phyloP scores from a whole-genome alignment of 139 green algal genomes.

The Bryopsis sp. region DNA sequence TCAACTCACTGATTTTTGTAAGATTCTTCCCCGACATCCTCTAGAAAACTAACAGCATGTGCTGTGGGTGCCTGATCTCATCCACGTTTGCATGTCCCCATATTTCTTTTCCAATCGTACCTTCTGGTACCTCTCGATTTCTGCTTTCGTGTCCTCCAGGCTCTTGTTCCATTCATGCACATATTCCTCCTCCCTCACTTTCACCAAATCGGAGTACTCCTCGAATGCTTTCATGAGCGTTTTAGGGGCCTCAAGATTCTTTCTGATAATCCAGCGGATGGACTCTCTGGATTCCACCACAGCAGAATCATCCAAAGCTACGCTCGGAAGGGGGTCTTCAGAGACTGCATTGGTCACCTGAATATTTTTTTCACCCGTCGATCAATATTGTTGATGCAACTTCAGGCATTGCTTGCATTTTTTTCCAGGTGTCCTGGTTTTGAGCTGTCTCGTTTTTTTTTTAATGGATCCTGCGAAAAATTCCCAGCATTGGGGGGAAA shows the following conservation, averaged over 20 bases:
- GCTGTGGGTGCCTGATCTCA: too few species aligned
- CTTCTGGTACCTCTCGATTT: conserved; percentile 37
- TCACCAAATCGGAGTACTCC: conserved; percentile 22
- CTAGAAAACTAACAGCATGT: too few species aligned
- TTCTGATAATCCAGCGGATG: conserved; percentile 26
- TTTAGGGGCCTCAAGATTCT: conserved; percentile 39
- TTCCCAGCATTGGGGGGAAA: too few species aligned
- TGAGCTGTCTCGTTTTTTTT: too few species aligned
- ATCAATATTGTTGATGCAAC: too few species aligned
- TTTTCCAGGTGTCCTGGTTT: too few species aligned
- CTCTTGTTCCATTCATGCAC: conserved; percentile 43
- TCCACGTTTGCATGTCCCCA: too few species aligned
- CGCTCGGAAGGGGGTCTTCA: conserved; percentile 30
- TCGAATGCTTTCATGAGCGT: conserved; percentile 33
- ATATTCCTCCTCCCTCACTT: conserved; percentile 19
- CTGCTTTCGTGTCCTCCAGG: conserved; percentile 44
- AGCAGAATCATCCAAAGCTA: conserved; percentile 33
- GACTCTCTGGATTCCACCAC: conserved; percentile 23
- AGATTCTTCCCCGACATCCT: too few species aligned
- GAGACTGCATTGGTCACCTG: conserved; percentile 34
- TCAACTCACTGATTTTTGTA: too few species aligned
- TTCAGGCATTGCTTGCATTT: too few species aligned
- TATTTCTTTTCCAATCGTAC: conserved; percentile 20
- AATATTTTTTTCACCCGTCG: too few species aligned
- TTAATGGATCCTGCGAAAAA: too few species aligned